A percentile compares a stretch with the other conserved stretches of the same genome.
Conservation (phyloP, 2,329 filamentous ascomycete genomes). For the Paecilomyces niveus region DNA sequence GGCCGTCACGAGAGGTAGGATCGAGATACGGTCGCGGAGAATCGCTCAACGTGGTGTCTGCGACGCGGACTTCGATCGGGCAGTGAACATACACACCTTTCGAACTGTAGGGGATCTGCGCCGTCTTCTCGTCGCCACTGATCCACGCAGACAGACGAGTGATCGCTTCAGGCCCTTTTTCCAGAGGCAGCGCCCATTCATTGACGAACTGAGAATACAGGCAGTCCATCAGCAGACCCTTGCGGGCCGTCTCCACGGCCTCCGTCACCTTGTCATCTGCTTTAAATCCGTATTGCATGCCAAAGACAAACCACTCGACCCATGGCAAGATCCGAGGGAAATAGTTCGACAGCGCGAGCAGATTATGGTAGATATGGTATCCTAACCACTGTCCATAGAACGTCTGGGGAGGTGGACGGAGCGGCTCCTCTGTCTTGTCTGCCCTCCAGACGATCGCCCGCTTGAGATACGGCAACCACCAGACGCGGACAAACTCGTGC, state of each 20-base stretch:
- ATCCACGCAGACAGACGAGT: constrained; percentile 80
- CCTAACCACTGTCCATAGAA: constrained; percentile 80
- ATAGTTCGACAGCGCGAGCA: constrained; percentile 73
- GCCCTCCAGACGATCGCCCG: constrained; percentile 85
- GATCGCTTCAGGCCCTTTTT: constrained; percentile 80
- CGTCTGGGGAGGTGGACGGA: constrained; percentile 53
- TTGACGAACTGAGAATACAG: constrained; percentile 98
- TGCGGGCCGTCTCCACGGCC: constrained; percentile 72
- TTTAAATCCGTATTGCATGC: constrained; percentile 91
- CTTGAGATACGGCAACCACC: constrained; percentile 94
- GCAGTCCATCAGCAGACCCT: constrained; percentile 90
- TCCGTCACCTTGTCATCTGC: constrained; percentile 56
- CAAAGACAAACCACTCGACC: constrained; percentile 95
- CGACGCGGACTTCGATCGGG: constrained; percentile 85
- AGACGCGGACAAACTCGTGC: constrained; percentile 84
- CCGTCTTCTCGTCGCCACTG: constrained; percentile 61
- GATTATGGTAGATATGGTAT: constrained; percentile 85
- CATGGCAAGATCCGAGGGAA: constrained; percentile 73
- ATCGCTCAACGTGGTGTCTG: constrained; percentile 54
- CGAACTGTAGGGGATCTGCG: constrained; percentile 73
- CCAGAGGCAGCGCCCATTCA: constrained; percentile 89
- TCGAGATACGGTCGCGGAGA: constrained; percentile 61
- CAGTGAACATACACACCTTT: constrained; percentile 76
- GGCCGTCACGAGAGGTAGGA: constrained; percentile 59
- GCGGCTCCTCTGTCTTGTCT: constrained; percentile 62